phyloP scores from a whole-genome alignment of 2,329 filamentous ascomycete genomes.

The Lachnellula suecica region DNA sequence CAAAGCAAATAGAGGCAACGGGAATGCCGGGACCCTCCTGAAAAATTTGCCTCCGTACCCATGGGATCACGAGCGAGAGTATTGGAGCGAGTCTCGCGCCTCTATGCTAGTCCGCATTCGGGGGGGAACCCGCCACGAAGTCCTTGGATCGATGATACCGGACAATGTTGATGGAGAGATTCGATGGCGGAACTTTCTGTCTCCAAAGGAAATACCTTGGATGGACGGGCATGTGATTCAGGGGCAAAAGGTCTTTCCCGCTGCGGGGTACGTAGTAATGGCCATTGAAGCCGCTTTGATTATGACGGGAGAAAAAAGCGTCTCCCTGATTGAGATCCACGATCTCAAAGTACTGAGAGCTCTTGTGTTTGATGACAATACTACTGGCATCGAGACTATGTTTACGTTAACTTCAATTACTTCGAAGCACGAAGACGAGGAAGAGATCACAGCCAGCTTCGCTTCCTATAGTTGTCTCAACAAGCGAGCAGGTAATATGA shows the following conservation, averaged over 20 bases:
- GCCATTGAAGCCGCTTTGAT: slow-evolving; percentile 42
- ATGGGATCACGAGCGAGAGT: slow-evolving; percentile 5
- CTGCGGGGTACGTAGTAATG: slow-evolving; percentile 47
- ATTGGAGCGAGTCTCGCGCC: slow-evolving; percentile 16
- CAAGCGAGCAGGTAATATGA: not conserved
- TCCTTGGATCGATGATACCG: slow-evolving; percentile 31
- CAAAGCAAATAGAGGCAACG: slow-evolving; percentile 14
- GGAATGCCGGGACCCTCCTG: slow-evolving; percentile 3
- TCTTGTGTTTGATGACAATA: not conserved
- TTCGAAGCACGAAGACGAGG: not conserved
- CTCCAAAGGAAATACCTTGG: slow-evolving; percentile 41
- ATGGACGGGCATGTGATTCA: slow-evolving; percentile 43
- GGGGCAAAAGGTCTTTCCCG: slow-evolving; percentile 39
- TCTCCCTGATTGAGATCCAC: slow-evolving; percentile 3
- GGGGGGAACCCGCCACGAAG: slow-evolving; percentile 10
- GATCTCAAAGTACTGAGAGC: not conserved
- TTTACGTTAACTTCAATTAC: slow-evolving; percentile 2
- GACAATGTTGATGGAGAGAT: slow-evolving; percentile 13
- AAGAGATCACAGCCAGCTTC: not conserved
- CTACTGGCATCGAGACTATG: slow-evolving; percentile 8
- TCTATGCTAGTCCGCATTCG: slow-evolving; percentile 3
- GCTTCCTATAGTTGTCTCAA: not conserved
- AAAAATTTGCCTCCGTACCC: slow-evolving; percentile 6
- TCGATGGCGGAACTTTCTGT: slow-evolving; percentile 15
- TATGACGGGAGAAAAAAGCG: not conserved